phyloP scores from a whole-genome alignment of 2,329 filamentous ascomycete genomes.

The Epichloe brachyelytri region DNA sequence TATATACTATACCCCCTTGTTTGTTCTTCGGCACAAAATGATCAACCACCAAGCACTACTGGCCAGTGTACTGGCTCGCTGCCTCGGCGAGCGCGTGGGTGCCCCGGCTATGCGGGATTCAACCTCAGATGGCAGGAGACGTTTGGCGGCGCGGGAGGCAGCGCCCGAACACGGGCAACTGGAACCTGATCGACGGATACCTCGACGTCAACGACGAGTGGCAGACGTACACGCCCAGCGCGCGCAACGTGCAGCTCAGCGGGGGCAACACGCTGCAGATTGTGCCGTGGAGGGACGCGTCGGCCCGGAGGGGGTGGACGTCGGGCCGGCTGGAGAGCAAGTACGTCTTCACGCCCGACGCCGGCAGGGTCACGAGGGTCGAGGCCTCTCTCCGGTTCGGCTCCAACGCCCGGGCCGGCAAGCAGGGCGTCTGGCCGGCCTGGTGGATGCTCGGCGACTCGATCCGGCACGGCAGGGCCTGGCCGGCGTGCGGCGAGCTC shows the following conservation, averaged over 20 bases:
- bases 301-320: conserved; percentile 31
- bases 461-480: conserved; percentile 32
- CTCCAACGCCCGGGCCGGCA: conserved; percentile 23
- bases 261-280: conserved; percentile 38
- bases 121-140: conserved; percentile 28
- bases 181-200: conserved; percentile 28
- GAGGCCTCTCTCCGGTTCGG: conserved; percentile 36
- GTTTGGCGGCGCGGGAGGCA: conserved; percentile 26
- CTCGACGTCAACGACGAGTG: conserved; percentile 38
- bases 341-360: conserved; percentile 30
- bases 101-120: conserved; percentile 26
- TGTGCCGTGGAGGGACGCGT: conserved; percentile 29
- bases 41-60: conserved; percentile 9
- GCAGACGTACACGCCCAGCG: conserved; percentile 34
- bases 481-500: conserved; percentile 43
- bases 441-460: conserved; percentile 44
- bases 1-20: background rate
- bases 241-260: conserved; percentile 35
- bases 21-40: conserved; percentile 10
- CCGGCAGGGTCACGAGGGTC: conserved; percentile 32
- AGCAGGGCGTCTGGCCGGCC: conserved; percentile 45
- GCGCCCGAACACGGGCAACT: conserved; percentile 22
- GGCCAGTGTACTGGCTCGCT: conserved; percentile 15
- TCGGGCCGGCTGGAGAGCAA: conserved; percentile 41
- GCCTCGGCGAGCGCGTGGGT: conserved; percentile 22